These are phyloP conservation scores for Balamuthia mandrillaris DNA, from an alignment of 208 protist genomes.

Conservation along the genomic window DNA sequence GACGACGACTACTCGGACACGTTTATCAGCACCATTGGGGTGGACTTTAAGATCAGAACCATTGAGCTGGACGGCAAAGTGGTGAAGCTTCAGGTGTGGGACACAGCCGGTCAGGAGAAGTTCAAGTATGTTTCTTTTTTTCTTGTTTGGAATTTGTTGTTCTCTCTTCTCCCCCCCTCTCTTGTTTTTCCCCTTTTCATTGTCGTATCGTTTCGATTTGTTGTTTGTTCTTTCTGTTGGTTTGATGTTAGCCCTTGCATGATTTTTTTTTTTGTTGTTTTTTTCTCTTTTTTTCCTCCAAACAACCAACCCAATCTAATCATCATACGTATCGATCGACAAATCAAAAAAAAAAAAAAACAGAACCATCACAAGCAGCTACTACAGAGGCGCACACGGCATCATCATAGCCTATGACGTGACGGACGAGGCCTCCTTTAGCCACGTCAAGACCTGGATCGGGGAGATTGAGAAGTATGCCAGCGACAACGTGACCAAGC, in stretches of 20 bases:
- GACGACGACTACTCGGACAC: constrained; percentile 89
- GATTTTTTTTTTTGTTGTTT: too few species aligned
- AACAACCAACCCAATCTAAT: too few species aligned
- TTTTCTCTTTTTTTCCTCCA: too few species aligned
- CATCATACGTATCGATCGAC: too few species aligned
- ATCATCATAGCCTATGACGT: constrained; percentile 96
- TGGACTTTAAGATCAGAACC: constrained; percentile 95
- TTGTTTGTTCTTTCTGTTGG: too few species aligned
- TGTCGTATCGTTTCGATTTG: constrained; percentile 46
- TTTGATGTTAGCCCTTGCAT: too few species aligned
- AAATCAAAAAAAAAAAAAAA: constrained; percentile 77
- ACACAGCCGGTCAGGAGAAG: constrained; percentile 89
- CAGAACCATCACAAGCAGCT: constrained; percentile 89
- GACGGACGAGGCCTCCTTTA: constrained; percentile 88
- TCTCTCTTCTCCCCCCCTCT: constrained; percentile 38
- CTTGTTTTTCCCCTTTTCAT: constrained; percentile 45
- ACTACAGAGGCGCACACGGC: constrained; percentile 95
- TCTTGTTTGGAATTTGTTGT: neutral
- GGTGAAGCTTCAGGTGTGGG: constrained; percentile 93
- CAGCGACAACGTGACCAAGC: constrained; percentile 95
- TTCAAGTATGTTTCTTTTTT: constrained; percentile 29
- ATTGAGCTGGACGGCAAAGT: constrained; percentile 94
- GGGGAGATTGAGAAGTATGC: constrained; percentile 96
- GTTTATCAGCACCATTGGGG: constrained; percentile 98
- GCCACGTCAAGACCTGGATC: constrained; percentile 85